Evolutionary conservation across 2,329 filamentous ascomycete species (phyloP), one percentile per base, ranked within the genome.

Genomic region (Phaeoacremonium minimum): DNA sequence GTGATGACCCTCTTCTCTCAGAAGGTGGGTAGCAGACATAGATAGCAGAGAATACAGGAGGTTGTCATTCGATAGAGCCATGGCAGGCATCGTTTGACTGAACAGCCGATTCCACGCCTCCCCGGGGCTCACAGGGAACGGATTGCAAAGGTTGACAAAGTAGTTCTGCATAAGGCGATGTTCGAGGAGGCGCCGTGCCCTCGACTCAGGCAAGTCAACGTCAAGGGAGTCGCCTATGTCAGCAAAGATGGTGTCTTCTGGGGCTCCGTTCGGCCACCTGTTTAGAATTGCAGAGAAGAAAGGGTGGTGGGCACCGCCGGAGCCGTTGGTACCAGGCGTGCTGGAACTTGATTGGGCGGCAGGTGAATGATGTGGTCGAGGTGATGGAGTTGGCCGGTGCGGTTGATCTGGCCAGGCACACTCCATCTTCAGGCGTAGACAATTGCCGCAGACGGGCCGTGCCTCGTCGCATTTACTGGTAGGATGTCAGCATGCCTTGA

Each of bases 131-230:
- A 44, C 11, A 3, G 41, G 43, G 14, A 47, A 48, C 1, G 44
- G 48, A 7, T 34, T 35, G 31, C 33, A 32, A 5, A 49, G 33
- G 8, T 41, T 44, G 16, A 40, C 32, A 4, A 46, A 29, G 36
- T 47, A 52, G 28, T 55, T 46, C 16, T 52, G 50, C 46, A 53
- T 49, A 16, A 55, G 41, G 2, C 49, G 49, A 29, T 51, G 50
- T 32, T 55, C 52, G n/a, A 53, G 35, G 12, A 55, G 32, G 3
- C 52, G 49, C 6, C 52, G 44, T 5, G 34, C 31, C 4, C 35
- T 45, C 5, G 49, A 48, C 36, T 55, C 52, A 11, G 46, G 49
- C 7, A 53, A 28, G 13, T 37, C 39, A 6, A 38, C 37, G 4
- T 40, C 38, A 15, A 38, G 35, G 13, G 18, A 8, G 15, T 44